Base-by-base conservation (phyloP, 2,329 filamentous ascomycete species). In the Ophiocordyceps polyrhachis-furcata region DNA sequence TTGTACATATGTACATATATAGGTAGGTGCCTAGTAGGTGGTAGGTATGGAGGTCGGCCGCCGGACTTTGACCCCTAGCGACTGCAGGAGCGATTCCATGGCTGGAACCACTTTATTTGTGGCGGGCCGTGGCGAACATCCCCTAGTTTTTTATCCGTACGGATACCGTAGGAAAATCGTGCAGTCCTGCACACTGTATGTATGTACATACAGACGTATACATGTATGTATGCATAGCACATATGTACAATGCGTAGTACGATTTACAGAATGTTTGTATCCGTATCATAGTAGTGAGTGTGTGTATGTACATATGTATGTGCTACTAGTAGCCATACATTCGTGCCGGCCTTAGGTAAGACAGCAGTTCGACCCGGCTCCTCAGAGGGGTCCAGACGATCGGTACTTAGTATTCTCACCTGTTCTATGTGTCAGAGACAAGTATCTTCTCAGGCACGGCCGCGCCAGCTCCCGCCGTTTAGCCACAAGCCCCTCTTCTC, bases 401-500 rank as follows among this genome's bases (percentile, higher is more conserved):
- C 31, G 15, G 17, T 38, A 38, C 35, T 19, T 38, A 1, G 5
- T 12, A 11, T 19, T 17, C 15, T 8, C 35, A 38, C 35, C 3
- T 6, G n/a, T 19, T 38, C 12, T 38, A 4, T 12, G 4, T 5
- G 35, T 17, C 17, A 3, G 7, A 4, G 17, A 11, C 5, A 15
- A 11, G 29, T 32, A 43, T 20, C 14, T 35, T n/a, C 25, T 20
- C 25, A 17, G 29, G 29, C 42, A 43, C 42, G 32, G 12, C 42
- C 42, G 37, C 29, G 17, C 29, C 29, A 37, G 46, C 45, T 50
- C 51, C 52, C 49, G 49, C 48, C 46, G 20, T 49, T 56, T 54
- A 58, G 53, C 54, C 55, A 58, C 56, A 55, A 47, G 44, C 49
- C 49, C 48, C 48, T 50, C 48, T 44, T 43, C 37, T 43, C 45